Evolutionary conservation across 306 rosid genomes (phyloP).

Genomic region (Bauhinia variegata): DNA sequence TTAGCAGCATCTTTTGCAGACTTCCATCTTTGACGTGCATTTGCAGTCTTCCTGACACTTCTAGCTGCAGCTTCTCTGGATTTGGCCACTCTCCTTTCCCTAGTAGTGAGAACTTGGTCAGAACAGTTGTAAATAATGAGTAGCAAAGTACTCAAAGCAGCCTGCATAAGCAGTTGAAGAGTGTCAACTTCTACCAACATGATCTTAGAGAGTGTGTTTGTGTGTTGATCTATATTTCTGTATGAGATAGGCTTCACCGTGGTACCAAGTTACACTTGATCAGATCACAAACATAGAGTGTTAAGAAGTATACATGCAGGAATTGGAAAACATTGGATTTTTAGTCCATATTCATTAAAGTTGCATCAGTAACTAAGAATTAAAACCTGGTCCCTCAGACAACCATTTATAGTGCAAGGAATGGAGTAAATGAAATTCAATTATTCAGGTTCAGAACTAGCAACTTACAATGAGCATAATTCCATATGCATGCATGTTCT

Average conservation of each 20-base stretch:
- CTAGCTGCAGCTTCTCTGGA: slow-evolving; percentile 93
- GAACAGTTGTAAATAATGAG: slow-evolving; percentile 96
- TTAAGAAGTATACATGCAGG: not conserved
- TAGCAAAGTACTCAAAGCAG: slow-evolving; percentile 83
- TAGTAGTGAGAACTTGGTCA: slow-evolving; percentile 88
- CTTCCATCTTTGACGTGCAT: slow-evolving; percentile 83
- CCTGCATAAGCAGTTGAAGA: slow-evolving; percentile 75
- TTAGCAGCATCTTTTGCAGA: slow-evolving; percentile 79
- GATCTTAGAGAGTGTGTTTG: not conserved
- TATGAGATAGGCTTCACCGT: slow-evolving; percentile 17
- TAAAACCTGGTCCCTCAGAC: slow-evolving; percentile 1
- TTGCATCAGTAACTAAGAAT: slow-evolving; percentile 9
- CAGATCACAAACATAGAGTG: not conserved
- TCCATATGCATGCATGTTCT: slow-evolving; percentile 84
- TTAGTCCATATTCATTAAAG: not conserved
- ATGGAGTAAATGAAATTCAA: slow-evolving; percentile 13
- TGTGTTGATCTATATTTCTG: not conserved
- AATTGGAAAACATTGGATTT: slow-evolving; percentile 15
- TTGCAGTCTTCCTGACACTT: slow-evolving; percentile 74
- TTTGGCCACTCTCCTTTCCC: slow-evolving; percentile 79
- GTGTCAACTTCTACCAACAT: slow-evolving; percentile 42
- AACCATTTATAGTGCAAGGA: slow-evolving; percentile 4
- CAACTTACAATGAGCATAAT: slow-evolving; percentile 83
- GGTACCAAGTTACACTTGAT: not conserved
- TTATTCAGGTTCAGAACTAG: slow-evolving; percentile 35